A percentile compares a stretch with the other conserved stretches of the same genome.
phyloP scores from a whole-genome alignment of 108 stramenopile genomes.

The Skeletonema marinoi region DNA sequence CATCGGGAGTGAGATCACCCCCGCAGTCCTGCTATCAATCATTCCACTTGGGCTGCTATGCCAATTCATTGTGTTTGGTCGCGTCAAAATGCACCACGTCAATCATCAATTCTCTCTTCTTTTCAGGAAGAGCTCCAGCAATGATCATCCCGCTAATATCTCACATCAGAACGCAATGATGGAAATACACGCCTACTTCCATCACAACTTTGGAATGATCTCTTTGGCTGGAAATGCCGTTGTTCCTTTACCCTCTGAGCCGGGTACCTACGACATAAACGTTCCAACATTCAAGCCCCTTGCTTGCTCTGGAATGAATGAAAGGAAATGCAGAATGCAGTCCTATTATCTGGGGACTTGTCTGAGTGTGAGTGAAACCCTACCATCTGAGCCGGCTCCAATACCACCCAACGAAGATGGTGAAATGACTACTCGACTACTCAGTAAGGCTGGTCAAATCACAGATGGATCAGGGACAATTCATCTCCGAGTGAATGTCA shows the following conservation, averaged over 20 bases:
- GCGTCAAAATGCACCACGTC: slow-evolving; percentile 3
- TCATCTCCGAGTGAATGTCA: slow-evolving; percentile 12
- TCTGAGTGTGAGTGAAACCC: slow-evolving; percentile 29
- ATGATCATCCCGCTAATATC: neutral
- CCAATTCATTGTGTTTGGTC: neutral
- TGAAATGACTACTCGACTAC: slow-evolving; percentile 2
- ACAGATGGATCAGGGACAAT: slow-evolving; percentile 24
- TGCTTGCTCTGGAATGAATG: slow-evolving; percentile 5
- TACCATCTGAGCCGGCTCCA: slow-evolving; percentile 6
- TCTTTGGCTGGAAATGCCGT: slow-evolving; percentile 29
- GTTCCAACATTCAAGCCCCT: slow-evolving; percentile 35
- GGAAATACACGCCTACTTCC: slow-evolving; percentile 22
- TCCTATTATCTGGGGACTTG: slow-evolving; percentile 37
- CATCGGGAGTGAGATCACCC: neutral
- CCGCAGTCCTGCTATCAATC: slow-evolving; percentile 6
- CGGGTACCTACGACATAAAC: slow-evolving; percentile 18
- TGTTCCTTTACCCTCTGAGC: slow-evolving; percentile 22
- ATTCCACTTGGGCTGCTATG: slow-evolving; percentile 18
- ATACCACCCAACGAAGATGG: slow-evolving; percentile 4
- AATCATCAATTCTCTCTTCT: slow-evolving; percentile 35
- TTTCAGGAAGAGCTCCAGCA: slow-evolving; percentile 5
- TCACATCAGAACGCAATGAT: slow-evolving; percentile 2
- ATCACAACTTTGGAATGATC: slow-evolving; percentile 34
- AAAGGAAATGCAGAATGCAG: slow-evolving; percentile 17
- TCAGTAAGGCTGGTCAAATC: slow-evolving; percentile 26